Evolutionary conservation across 2,329 filamentous ascomycete species (phyloP).

Genomic region (Penicillium occitanis): DNA sequence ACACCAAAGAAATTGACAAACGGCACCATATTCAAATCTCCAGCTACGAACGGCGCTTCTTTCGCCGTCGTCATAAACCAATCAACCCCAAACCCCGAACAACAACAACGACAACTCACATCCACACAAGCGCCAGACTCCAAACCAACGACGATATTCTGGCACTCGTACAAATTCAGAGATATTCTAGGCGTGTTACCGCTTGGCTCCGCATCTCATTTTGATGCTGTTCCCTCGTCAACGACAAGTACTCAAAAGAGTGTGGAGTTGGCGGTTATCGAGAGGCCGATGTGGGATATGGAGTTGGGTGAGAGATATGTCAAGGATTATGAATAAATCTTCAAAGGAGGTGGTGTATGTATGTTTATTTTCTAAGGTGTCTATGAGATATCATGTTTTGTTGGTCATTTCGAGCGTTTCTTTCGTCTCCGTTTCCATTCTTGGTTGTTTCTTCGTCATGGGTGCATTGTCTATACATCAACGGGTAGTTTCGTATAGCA

Average conservation of each 20-base stretch:
- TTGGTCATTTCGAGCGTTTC: constrained; percentile 8
- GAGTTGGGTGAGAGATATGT: constrained; percentile 72
- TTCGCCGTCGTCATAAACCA: constrained; percentile 33
- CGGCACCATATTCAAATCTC: not conserved
- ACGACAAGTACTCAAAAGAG: constrained; percentile 34
- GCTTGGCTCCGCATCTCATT: constrained; percentile 40
- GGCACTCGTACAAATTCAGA: constrained; percentile 90
- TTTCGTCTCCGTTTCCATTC: not conserved
- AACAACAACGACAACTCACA: not conserved
- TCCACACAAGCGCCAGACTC: not conserved
- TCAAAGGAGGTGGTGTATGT: not conserved
- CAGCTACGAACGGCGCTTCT: constrained; percentile 21
- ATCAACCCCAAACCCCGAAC: not conserved
- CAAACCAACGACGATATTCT: constrained; percentile 40
- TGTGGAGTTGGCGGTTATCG: constrained; percentile 79
- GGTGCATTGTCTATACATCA: constrained; percentile 1
- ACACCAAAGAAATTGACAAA: not conserved
- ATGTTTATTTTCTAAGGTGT: not conserved
- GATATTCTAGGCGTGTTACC: constrained; percentile 78
- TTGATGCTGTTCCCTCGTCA: not conserved
- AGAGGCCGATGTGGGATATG: constrained; percentile 80
- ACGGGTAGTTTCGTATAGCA: not conserved
- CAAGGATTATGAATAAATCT: constrained; percentile 52
- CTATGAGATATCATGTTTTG: not conserved
- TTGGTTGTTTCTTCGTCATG: not conserved